Percentiles rank a stretch among this genome's conserved stretches.
phyloP scores from a whole-genome alignment of 805 yeast genomes.

The Suhomyces prunicola region DNA sequence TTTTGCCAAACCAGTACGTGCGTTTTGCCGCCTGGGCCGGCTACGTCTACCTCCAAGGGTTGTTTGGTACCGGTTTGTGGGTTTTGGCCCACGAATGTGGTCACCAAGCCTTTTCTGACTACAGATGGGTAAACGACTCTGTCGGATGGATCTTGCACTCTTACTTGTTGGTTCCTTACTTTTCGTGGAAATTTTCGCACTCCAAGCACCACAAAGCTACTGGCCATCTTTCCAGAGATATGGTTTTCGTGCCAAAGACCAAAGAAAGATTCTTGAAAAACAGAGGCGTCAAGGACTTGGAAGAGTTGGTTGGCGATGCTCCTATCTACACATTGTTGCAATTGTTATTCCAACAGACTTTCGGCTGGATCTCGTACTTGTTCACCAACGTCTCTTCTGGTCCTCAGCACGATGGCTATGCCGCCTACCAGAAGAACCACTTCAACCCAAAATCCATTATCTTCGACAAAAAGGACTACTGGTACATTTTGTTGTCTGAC shows the following conservation, averaged over 20 bases:
- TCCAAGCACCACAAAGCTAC: conserved; percentile 63
- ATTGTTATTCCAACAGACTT: conserved; percentile 52
- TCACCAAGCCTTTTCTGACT: conserved; percentile 59
- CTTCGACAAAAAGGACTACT: conserved; percentile 51
- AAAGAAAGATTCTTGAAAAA: conserved; percentile 42
- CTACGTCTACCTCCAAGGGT: conserved; percentile 40
- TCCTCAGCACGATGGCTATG: conserved; percentile 41
- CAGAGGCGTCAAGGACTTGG: conserved; percentile 30
- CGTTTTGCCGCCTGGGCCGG: conserved; percentile 44
- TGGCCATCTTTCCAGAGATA: conserved; percentile 57
- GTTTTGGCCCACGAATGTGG: conserved; percentile 66
- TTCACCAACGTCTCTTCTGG: conserved; percentile 53
- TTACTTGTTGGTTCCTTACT: conserved; percentile 55
- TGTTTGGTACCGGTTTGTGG: conserved; percentile 59
- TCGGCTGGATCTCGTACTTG: conserved; percentile 52
- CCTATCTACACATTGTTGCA: conserved; percentile 46
- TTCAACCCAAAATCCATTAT: conserved; percentile 54
- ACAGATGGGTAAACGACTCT: conserved; percentile 48
- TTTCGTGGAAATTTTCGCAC: conserved; percentile 61
- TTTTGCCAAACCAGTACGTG: conserved; percentile 15
- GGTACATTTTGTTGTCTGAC: conserved; percentile 55
- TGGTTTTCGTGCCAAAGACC: conserved; percentile 57
- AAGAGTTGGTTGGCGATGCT: conserved; percentile 53
- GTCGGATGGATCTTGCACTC: conserved; percentile 64
- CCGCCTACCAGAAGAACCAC: conserved; percentile 45